Conservation (phyloP, 2,329 filamentous ascomycete genomes). For the Aspergillus arachidicola region DNA sequence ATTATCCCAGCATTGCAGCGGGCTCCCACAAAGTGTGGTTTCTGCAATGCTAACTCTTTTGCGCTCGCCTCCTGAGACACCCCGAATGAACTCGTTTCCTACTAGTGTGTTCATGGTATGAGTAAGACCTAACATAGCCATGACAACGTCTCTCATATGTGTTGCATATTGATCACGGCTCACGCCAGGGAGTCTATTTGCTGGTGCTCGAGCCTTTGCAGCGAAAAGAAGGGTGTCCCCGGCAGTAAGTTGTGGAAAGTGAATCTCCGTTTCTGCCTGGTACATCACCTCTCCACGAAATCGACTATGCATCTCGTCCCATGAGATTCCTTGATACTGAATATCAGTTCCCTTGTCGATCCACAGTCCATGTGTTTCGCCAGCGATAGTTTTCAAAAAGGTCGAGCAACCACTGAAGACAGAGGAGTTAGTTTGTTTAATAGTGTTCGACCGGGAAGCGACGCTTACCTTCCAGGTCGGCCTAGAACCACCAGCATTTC, state of each 20-base stretch:
- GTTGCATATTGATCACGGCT: constrained; percentile 49
- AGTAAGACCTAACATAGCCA: constrained; percentile 56
- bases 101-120: constrained; percentile 55
- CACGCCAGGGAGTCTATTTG: constrained; percentile 39
- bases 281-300: constrained; percentile 88
- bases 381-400: constrained; percentile 80
- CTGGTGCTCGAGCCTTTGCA: constrained; percentile 61
- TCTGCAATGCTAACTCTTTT: constrained; percentile 65
- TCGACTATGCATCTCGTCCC: constrained; percentile 71
- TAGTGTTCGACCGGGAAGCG: neutral
- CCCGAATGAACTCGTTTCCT: constrained; percentile 58
- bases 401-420: constrained; percentile 66
- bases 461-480: constrained; percentile 44
- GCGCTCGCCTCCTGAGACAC: constrained; percentile 62
- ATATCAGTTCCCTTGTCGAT: constrained; percentile 71
- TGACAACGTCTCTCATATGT: constrained; percentile 54
- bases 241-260: constrained; percentile 76
- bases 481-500: constrained; percentile 60
- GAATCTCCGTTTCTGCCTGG: constrained; percentile 79
- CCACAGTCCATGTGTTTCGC: constrained; percentile 78
- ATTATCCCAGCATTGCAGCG: constrained; percentile 50
- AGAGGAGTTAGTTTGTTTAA: neutral
- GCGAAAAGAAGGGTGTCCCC: constrained; percentile 78
- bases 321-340: constrained; percentile 71
- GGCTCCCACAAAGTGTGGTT: constrained; percentile 48